Evolutionary conservation across 208 protist species (phyloP).

Genomic region (Wallacemonas collosoma): DNA sequence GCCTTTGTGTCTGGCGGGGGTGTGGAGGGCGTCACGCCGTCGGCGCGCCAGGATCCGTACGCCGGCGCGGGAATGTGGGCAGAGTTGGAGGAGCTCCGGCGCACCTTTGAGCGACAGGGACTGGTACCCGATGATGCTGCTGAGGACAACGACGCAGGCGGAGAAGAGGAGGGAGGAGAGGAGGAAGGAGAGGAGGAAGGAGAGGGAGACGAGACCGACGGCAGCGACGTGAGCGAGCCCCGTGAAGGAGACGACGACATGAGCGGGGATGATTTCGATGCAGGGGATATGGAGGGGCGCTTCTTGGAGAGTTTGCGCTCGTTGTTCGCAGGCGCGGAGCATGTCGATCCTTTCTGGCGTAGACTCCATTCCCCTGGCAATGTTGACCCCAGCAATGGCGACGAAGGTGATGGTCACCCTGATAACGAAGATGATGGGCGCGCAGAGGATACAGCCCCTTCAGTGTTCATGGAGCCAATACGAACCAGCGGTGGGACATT

Average conservation of each 20-base stretch:
- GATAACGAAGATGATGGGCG: not conserved
- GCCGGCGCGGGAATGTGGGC: no score
- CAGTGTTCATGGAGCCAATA: no score
- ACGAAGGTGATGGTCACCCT: conserved; percentile 9
- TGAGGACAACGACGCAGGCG: not conserved
- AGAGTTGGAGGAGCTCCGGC: no score
- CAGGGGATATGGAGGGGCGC: not conserved
- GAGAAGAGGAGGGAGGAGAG: not conserved
- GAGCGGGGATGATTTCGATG: not conserved
- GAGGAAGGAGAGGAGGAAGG: not conserved
- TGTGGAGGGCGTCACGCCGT: no score
- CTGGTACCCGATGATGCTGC: not conserved
- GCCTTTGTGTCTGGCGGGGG: no score
- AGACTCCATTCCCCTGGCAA: not conserved
- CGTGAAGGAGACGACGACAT: not conserved
- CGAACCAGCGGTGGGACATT: no score
- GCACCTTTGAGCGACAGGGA: no score
- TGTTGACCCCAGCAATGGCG: not conserved
- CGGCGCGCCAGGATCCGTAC: no score
- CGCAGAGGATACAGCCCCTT: not conserved
- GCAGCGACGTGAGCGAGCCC: not conserved
- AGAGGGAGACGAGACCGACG: not conserved
- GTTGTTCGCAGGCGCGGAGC: not conserved
- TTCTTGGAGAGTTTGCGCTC: conserved; percentile 8
- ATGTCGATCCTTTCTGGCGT: not conserved